A percentile compares a stretch with the other conserved stretches of the same genome.
These are phyloP conservation scores for Claviceps purpurea DNA, from an alignment of 2,329 filamentous ascomycete genomes.

Conservation along the genomic window DNA sequence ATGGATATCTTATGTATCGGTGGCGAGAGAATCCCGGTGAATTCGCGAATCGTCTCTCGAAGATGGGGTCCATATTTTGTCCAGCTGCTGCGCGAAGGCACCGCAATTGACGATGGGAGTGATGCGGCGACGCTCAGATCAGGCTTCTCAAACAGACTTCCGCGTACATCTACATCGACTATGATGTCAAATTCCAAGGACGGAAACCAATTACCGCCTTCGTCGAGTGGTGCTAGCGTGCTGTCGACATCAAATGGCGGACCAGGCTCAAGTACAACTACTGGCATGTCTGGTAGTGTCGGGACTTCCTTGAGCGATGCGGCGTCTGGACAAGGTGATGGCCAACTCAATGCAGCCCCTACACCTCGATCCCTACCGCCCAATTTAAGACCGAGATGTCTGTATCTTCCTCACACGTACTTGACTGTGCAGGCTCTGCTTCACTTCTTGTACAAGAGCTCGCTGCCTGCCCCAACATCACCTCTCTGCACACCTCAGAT, in stretches of 20 bases:
- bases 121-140: conserved; percentile 67
- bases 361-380: conserved; percentile 45
- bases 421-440: conserved; percentile 82
- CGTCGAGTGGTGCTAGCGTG: conserved; percentile 31
- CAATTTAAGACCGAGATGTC: conserved; percentile 60
- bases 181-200: conserved; percentile 58
- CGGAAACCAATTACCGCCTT: conserved; percentile 25
- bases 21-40: conserved; percentile 84
- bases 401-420: conserved; percentile 87
- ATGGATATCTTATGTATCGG: conserved; percentile 94
- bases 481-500: conserved; percentile 87
- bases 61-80: conserved; percentile 96
- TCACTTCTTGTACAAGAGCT: conserved; percentile 87
- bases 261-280: neutral
- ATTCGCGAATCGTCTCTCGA: conserved; percentile 74
- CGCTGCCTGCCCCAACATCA: conserved; percentile 62
- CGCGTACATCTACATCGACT: conserved; percentile 71
- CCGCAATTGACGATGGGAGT: conserved; percentile 55
- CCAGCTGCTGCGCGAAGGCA: conserved; percentile 72
- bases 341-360: conserved; percentile 38
- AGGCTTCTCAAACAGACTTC: conserved; percentile 38
- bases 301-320: conserved; percentile 21
- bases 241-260: conserved; percentile 20
- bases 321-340: conserved; percentile 24
- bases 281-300: conserved; percentile 19